phyloP scores from a whole-genome alignment of 148 eudicot species.

The Rhododendron mucronatum region DNA sequence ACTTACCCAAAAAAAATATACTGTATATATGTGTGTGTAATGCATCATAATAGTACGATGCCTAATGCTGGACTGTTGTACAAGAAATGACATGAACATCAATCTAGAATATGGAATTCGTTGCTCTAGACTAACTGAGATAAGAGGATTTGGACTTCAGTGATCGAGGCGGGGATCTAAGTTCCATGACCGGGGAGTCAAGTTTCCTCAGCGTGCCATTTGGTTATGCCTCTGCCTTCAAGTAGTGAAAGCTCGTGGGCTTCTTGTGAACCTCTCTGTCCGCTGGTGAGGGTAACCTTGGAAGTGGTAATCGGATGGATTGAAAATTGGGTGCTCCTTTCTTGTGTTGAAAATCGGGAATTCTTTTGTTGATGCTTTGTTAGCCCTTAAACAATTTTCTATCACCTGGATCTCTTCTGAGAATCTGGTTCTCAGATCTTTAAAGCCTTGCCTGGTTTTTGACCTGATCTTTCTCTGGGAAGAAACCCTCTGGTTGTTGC shows the following conservation, averaged over 20 bases:
- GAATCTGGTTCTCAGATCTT: constrained; percentile 34
- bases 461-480: constrained; percentile 7
- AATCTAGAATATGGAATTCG: neutral
- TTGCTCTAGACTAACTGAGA: neutral
- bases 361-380: constrained; percentile 28
- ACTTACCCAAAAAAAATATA: no score
- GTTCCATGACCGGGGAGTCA: constrained; percentile 41
- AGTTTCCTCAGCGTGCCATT: constrained; percentile 22
- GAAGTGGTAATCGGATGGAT: constrained; percentile 33
- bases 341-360: constrained; percentile 25
- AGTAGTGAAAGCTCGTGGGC: constrained; percentile 20
- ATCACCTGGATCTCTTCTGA: constrained; percentile 53
- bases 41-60: neutral
- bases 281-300: constrained; percentile 52
- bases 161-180: constrained; percentile 20
- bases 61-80: neutral
- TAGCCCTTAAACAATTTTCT: constrained; percentile 49
- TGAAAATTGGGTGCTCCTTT: constrained; percentile 36
- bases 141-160: constrained; percentile 20
- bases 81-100: neutral
- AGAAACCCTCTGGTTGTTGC: neutral
- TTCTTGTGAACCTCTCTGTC: constrained; percentile 21
- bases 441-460: constrained; percentile 11
- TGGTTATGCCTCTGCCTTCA: constrained; percentile 12
- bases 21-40: neutral